These are phyloP conservation scores for Termitomyces sp. DNA, from an alignment of 768 basidiomycete species.

Conservation along the genomic window DNA sequence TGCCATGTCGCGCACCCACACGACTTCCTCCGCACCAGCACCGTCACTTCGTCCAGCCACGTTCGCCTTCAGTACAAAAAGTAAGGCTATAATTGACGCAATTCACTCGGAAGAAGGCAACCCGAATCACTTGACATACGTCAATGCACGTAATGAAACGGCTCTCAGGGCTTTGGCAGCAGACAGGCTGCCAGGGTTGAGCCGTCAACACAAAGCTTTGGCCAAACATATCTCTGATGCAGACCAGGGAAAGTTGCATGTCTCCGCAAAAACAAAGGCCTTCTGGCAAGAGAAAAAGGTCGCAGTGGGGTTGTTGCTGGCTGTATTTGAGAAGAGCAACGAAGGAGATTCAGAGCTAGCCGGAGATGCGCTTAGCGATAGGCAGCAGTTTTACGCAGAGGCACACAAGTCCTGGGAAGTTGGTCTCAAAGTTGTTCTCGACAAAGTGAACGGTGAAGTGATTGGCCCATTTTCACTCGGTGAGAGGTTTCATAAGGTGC, in stretches of 20 bases:
- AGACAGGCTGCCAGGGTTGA: constrained; percentile 38
- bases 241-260: constrained; percentile 42
- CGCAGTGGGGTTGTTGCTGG: constrained; percentile 39
- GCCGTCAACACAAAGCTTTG: constrained; percentile 48
- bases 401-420: constrained; percentile 54
- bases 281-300: constrained; percentile 61
- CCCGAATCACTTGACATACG: constrained; percentile 56
- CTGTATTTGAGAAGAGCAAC: constrained; percentile 44
- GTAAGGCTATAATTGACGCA: constrained; percentile 50
- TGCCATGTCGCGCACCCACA: constrained; percentile 59
- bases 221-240: constrained; percentile 49
- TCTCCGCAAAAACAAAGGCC: constrained; percentile 57
- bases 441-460: constrained; percentile 51
- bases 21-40: constrained; percentile 70
- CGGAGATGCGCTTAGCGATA: constrained; percentile 33
- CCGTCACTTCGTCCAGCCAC: constrained; percentile 79
- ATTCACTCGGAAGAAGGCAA: constrained; percentile 62
- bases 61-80: constrained; percentile 59
- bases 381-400: constrained; percentile 48
- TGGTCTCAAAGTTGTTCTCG: constrained; percentile 42
- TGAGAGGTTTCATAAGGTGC: constrained; percentile 26
- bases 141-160: constrained; percentile 56
- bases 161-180: constrained; percentile 49
- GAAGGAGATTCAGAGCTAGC: constrained; percentile 37
- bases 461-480: constrained; percentile 65